Evolutionary conservation across 768 basidiomycete genomes (phyloP).

Genomic region (Pulveroboletus sp.): DNA sequence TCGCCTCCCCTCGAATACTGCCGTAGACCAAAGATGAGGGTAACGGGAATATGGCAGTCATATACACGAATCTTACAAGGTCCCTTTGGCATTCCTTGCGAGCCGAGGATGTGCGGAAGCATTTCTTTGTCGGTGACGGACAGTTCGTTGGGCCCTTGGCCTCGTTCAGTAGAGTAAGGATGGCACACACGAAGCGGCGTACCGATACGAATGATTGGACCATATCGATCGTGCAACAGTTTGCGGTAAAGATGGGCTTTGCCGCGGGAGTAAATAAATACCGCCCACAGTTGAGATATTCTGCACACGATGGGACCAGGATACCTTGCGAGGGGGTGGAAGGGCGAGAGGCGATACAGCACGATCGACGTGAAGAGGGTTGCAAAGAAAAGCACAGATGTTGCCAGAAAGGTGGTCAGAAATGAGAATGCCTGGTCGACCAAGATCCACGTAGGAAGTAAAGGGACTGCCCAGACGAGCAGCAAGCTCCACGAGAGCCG

Average conservation of each 20-base stretch:
- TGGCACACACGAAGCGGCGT: not conserved
- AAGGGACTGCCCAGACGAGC: constrained; percentile 8
- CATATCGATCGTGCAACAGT: constrained; percentile 28
- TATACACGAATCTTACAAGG: constrained; percentile 20
- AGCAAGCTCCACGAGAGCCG: constrained; percentile 12
- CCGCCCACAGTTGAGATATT: constrained; percentile 29
- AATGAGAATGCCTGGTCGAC: constrained; percentile 5
- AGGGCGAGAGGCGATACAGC: constrained; percentile 35
- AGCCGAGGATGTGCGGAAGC: constrained; percentile 23
- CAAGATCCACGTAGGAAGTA: constrained; percentile 11
- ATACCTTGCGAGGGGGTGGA: constrained; percentile 35
- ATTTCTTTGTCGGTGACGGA: constrained; percentile 26
- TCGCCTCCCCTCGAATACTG: constrained; percentile 22
- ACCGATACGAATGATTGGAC: constrained; percentile 33
- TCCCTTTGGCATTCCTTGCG: constrained; percentile 28
- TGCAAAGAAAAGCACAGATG: constrained; percentile 16
- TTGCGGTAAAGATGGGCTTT: constrained; percentile 16
- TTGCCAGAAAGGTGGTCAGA: constrained; percentile 2
- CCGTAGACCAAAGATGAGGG: constrained; percentile 1
- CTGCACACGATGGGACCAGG: constrained; percentile 33
- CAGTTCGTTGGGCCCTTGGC: constrained; percentile 36
- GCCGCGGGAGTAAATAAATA: constrained; percentile 14
- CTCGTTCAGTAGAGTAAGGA: constrained; percentile 3
- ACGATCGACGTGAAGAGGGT: constrained; percentile 26
- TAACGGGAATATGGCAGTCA: not conserved